phyloP scores from a whole-genome alignment of 1,139 yeast genomes.

The Geotrichum australiense region DNA sequence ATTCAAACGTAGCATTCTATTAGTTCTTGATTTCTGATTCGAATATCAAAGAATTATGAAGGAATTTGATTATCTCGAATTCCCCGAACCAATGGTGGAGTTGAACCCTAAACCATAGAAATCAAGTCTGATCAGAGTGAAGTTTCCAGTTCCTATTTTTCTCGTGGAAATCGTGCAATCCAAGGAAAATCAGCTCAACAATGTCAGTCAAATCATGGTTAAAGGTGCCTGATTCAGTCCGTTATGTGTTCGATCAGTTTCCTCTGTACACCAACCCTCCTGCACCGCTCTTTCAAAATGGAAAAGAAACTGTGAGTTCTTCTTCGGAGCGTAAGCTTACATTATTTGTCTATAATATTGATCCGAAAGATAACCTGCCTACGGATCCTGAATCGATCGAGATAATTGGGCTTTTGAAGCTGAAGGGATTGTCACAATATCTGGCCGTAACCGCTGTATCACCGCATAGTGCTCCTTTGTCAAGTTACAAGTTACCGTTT shows the following conservation, averaged over 20 bases:
- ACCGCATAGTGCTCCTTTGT: constrained; percentile 21
- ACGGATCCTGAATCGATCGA: constrained; percentile 32
- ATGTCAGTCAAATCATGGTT: constrained; percentile 17
- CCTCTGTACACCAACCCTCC: constrained; percentile 41
- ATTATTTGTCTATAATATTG: constrained; percentile 27
- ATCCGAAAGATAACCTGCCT: constrained; percentile 21
- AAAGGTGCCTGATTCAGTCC: constrained; percentile 41
- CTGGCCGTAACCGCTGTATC: constrained; percentile 8
- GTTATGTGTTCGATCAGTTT: constrained; percentile 43
- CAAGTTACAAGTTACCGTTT: constrained; percentile 23
- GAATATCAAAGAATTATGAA: no score
- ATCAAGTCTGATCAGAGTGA: no score
- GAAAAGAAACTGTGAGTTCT: not conserved
- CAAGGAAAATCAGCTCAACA: constrained; percentile 1
- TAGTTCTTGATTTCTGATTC: no score
- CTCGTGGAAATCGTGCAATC: no score
- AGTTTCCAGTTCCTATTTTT: no score
- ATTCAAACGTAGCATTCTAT: no score
- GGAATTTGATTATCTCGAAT: not conserved
- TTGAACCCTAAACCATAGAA: not conserved
- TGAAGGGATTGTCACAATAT: constrained; percentile 13
- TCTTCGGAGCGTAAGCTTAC: not conserved
- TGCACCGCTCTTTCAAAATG: constrained; percentile 16
- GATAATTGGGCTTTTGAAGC: constrained; percentile 22
- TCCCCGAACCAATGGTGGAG: not conserved